Percentiles rank a stretch among this genome's conserved stretches.
Evolutionary conservation across 805 yeast genomes (phyloP).

Genomic region (Ogataea salicorniae): DNA sequence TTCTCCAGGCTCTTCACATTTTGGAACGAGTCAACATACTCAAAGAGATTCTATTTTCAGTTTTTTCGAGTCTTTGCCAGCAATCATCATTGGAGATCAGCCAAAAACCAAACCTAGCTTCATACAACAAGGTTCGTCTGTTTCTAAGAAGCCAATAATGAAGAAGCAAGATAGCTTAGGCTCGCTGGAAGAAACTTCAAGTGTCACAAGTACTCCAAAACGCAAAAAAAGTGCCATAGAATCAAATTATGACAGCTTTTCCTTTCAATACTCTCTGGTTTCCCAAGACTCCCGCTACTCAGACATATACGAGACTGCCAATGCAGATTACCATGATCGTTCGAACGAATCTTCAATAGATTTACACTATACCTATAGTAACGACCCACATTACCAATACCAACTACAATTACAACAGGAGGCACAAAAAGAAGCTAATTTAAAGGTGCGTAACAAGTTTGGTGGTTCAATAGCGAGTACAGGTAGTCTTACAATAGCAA

Average conservation of each 20-base stretch:
- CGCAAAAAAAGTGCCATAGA: not conserved
- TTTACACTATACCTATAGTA: not conserved
- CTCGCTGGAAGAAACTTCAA: not conserved
- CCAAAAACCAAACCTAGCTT: not conserved
- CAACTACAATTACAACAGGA: conserved; percentile 1
- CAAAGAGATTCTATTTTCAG: conserved; percentile 17
- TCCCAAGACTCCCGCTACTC: not conserved
- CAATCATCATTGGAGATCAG: conserved; percentile 9
- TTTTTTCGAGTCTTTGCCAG: conserved; percentile 6
- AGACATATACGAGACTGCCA: not conserved
- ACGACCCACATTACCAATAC: conserved; percentile 1
- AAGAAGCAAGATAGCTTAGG: not conserved
- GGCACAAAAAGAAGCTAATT: not conserved
- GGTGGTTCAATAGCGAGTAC: not conserved
- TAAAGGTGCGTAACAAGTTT: not conserved
- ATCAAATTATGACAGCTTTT: conserved; percentile 1
- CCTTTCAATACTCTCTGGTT: conserved; percentile 2
- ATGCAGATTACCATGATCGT: not conserved
- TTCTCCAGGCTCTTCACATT: no score
- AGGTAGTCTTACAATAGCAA: not conserved
- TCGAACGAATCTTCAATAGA: not conserved
- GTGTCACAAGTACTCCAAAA: not conserved
- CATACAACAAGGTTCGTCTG: not conserved
- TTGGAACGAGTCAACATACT: not conserved
- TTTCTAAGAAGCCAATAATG: not conserved